phyloP scores from a whole-genome alignment of 805 yeast genomes.

The Wickerhamomyces sydowiorum region DNA sequence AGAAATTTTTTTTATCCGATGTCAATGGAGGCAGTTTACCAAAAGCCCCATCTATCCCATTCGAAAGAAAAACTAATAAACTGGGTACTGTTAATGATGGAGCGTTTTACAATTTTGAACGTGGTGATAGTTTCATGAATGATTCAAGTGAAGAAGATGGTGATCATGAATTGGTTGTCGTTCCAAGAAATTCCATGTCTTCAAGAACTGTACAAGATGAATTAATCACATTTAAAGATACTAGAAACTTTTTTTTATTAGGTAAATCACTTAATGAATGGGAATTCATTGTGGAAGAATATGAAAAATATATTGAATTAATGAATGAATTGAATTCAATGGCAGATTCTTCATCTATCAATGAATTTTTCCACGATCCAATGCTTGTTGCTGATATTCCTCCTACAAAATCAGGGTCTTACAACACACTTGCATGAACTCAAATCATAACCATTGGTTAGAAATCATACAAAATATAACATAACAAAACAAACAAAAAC shows the following conservation, averaged over 20 bases:
- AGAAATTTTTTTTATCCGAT: not conserved
- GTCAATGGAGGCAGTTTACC: not conserved
- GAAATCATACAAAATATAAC: too few species aligned
- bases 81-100: slow-evolving; percentile 3
- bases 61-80: slow-evolving; percentile 2
- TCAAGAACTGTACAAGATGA: slow-evolving; percentile 1
- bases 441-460: not conserved
- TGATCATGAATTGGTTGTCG: slow-evolving; percentile 6
- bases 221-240: slow-evolving; percentile 5
- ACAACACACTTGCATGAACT: not conserved
- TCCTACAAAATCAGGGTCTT: slow-evolving; percentile 4
- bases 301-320: slow-evolving; percentile 4
- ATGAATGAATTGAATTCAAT: slow-evolving; percentile 1
- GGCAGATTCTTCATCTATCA: not conserved
- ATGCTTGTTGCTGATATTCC: slow-evolving; percentile 11
- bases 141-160: slow-evolving; percentile 13
- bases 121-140: slow-evolving; percentile 5
- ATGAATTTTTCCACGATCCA: slow-evolving; percentile 11
- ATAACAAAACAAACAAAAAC: too few species aligned
- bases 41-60: slow-evolving; percentile 10
- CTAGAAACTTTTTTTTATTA: slow-evolving; percentile 23
- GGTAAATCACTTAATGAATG: slow-evolving; percentile 51
- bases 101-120: not conserved
- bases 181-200: slow-evolving; percentile 5
- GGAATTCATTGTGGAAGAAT: slow-evolving; percentile 31